Conservation (phyloP, 306 rosid species). For the Glycine latifolia region DNA sequence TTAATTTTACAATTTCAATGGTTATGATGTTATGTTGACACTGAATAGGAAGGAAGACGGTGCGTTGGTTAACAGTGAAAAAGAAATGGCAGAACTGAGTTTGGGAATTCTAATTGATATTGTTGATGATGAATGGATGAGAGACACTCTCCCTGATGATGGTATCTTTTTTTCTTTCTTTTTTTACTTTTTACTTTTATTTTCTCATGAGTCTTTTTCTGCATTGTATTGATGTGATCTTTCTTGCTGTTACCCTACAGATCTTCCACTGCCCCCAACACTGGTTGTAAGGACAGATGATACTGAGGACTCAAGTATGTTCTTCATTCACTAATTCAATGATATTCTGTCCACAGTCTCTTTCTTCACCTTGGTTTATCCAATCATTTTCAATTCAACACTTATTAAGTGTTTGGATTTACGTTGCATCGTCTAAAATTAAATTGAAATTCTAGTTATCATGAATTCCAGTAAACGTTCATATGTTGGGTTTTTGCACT, state of each 20-base stretch:
- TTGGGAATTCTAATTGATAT: conserved; percentile 73
- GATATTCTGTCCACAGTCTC: background rate
- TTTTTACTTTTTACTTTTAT: background rate
- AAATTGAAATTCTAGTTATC: background rate
- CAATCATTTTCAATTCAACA: background rate
- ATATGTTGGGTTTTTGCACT: too few relatives aligned
- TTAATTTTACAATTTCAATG: background rate
- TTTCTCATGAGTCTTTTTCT: background rate
- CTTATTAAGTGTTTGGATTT: background rate
- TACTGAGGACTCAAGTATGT: conserved; percentile 81
- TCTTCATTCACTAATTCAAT: conserved; percentile 5
- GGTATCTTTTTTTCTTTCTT: conserved; percentile 44
- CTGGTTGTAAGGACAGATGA: conserved; percentile 78
- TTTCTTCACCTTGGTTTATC: too few relatives aligned
- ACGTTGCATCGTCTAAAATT: background rate
- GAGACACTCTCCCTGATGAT: conserved; percentile 86
- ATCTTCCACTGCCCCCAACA: conserved; percentile 80
- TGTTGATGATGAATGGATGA: conserved; percentile 94
- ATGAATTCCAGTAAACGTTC: too few relatives aligned
- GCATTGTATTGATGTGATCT: background rate
- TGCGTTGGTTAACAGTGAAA: background rate
- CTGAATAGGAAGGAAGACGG: background rate
- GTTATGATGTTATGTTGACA: background rate
- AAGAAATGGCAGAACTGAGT: conserved; percentile 73
- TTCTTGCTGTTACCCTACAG: conserved; percentile 48